Evolutionary conservation across 805 yeast species (phyloP).

Genomic region (Maudiozyma turicensis): DNA sequence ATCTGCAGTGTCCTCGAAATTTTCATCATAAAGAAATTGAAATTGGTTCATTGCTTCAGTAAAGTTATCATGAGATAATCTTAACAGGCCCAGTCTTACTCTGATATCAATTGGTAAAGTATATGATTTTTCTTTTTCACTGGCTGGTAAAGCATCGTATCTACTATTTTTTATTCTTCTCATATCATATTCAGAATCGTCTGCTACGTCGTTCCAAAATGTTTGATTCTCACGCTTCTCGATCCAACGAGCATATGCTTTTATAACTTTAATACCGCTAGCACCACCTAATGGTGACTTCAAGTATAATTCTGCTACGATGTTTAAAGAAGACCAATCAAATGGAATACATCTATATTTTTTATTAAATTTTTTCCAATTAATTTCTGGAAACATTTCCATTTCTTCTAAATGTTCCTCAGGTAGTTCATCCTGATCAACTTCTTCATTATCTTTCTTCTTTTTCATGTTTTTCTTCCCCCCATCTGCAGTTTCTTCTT

Average conservation of each 20-base stretch:
- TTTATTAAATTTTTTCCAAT: conserved; percentile 23
- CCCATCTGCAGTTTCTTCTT: conserved; percentile 9
- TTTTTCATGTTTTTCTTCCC: conserved; percentile 5
- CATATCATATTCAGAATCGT: conserved; percentile 79
- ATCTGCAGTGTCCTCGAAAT: conserved; percentile 57
- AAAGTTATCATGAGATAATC: conserved; percentile 53
- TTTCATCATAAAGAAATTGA: conserved; percentile 44
- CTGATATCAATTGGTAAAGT: conserved; percentile 80
- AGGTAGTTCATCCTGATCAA: conserved; percentile 11
- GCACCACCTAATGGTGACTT: conserved; percentile 44
- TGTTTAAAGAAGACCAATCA: conserved; percentile 84
- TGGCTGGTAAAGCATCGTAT: conserved; percentile 32
- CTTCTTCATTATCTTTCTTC: not conserved
- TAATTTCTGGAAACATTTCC: conserved; percentile 20
- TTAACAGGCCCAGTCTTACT: conserved; percentile 63
- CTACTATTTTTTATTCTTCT: conserved; percentile 44
- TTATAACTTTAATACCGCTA: conserved; percentile 55
- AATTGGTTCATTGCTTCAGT: conserved; percentile 72
- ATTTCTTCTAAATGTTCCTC: conserved; percentile 16
- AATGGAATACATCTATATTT: conserved; percentile 41
- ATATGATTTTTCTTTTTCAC: conserved; percentile 32
- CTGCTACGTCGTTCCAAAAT: conserved; percentile 38
- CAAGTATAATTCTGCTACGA: conserved; percentile 70
- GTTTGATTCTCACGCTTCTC: conserved; percentile 49
- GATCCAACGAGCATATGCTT: conserved; percentile 74